Evolutionary conservation across 306 rosid species (phyloP).

Genomic region (Cicer arietinum): DNA sequence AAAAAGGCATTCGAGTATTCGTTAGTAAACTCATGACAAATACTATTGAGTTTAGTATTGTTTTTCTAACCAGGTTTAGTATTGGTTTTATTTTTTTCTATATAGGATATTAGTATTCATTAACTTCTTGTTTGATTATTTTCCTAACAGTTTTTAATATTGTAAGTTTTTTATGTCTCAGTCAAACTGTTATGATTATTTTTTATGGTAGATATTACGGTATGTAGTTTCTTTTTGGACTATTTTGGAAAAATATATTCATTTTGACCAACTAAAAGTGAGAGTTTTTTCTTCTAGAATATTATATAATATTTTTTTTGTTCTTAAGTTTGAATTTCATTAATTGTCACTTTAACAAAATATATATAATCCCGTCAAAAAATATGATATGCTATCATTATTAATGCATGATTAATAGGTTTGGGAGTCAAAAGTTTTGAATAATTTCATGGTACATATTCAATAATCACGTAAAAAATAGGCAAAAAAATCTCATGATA

Average conservation of each 20-base stretch:
- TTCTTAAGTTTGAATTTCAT: background rate
- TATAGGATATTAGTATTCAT: background rate
- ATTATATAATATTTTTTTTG: background rate
- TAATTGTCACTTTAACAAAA: background rate
- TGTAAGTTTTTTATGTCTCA: background rate
- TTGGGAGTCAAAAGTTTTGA: background rate
- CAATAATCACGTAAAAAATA: no score
- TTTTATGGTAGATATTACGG: background rate
- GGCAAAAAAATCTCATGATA: no score
- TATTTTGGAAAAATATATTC: no score
- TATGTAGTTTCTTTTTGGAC: background rate
- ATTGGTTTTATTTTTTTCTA: background rate
- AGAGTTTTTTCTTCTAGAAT: background rate
- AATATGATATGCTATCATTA: background rate
- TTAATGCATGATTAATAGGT: background rate
- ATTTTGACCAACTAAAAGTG: background rate
- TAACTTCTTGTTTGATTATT: no score
- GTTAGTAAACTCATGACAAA: background rate
- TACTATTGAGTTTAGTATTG: no score
- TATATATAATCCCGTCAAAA: no score
- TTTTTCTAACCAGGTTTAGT: background rate
- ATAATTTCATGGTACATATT: background rate
- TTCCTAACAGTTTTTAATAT: background rate
- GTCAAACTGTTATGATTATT: conserved; percentile 21
- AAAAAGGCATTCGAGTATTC: no score